Evolutionary conservation across 2,329 filamentous ascomycete genomes (phyloP).

Genomic region (Alternaria viburni): DNA sequence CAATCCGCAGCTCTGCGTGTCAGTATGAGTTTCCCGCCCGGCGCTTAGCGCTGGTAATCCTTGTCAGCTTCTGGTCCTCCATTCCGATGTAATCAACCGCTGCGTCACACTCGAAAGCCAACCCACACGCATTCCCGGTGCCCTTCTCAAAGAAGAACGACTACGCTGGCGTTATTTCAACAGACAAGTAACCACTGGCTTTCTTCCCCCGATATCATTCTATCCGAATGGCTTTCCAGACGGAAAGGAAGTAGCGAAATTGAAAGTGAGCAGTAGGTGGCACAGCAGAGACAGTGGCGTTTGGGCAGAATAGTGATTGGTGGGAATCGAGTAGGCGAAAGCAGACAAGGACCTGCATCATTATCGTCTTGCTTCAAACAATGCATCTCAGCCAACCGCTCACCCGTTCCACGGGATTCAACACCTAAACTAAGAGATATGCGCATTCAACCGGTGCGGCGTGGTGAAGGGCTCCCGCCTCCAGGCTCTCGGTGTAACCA

Average conservation of each 20-base stretch:
- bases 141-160: neutral
- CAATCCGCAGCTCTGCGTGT: neutral
- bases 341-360: neutral
- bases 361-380: neutral
- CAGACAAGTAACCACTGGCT: neutral
- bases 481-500: too few species aligned
- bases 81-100: neutral
- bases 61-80: neutral
- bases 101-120: neutral
- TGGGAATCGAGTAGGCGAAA: neutral
- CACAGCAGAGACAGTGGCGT: neutral
- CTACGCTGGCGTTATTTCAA: neutral
- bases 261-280: neutral
- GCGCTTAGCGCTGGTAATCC: neutral
- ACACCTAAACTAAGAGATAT: neutral
- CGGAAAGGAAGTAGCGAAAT: neutral
- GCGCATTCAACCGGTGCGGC: neutral
- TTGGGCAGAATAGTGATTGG: neutral
- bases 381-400: neutral
- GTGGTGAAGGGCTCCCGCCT: neutral
- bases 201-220: neutral
- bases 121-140: neutral
- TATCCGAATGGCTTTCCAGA: neutral
- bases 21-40: neutral
- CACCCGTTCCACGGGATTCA: neutral